Evolutionary conservation across 768 basidiomycete genomes (phyloP).

Genomic region (Tulasnella sp.): DNA sequence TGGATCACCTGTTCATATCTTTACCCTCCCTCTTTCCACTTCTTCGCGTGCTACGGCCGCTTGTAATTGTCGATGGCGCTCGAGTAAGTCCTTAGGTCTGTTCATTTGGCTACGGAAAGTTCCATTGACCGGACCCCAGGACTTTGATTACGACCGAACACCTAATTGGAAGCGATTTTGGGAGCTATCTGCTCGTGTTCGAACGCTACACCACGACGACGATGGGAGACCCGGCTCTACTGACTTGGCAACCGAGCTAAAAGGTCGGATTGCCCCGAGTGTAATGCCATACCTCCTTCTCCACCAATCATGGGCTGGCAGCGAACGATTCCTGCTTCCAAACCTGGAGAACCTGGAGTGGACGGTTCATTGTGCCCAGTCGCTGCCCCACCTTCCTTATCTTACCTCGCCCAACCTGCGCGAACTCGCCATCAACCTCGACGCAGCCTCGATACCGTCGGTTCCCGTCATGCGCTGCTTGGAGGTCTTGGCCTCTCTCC

Average conservation of each 20-base stretch:
- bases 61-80: background rate
- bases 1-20: background rate
- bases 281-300: background rate
- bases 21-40: background rate
- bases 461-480: too few relatives aligned
- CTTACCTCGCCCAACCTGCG: background rate
- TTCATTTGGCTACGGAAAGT: background rate
- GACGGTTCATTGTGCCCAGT: background rate
- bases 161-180: background rate
- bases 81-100: background rate
- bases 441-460: too few relatives aligned
- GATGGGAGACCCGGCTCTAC: background rate
- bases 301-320: background rate
- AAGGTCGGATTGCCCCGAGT: background rate
- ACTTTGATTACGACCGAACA: background rate
- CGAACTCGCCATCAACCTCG: too few relatives aligned
- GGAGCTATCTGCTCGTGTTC: background rate
- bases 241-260: background rate
- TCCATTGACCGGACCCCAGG: background rate
- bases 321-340: background rate
- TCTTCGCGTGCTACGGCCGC: background rate
- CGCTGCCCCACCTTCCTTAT: background rate
- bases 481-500: too few relatives aligned
- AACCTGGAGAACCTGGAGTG: background rate
- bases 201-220: background rate